Base-by-base conservation (phyloP, 2,329 filamentous ascomycete genomes). In the Aspergillus proliferans region DNA sequence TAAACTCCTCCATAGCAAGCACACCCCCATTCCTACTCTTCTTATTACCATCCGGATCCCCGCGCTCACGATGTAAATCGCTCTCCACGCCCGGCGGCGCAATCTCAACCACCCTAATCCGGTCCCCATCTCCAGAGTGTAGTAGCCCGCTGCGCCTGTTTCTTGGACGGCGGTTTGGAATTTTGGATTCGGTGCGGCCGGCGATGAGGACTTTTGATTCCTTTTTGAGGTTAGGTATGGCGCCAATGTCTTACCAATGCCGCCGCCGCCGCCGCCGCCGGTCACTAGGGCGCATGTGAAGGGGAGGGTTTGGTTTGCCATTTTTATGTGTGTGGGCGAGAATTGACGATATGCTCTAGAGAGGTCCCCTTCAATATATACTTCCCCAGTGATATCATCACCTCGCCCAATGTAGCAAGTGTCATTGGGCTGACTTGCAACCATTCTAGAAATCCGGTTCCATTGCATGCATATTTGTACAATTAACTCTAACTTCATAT, bases 31-130 rank as follows among this genome's bases (percentile, higher is more conserved):
- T 79, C n/a, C 78, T 75, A 5, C 74, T 64, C 65, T 81, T 82
- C 64, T 81, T 83, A 48, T 82, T 82, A 52, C 82, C 76, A 53
- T 81, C 73, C 1, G 79, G 78, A 55, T 82, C 71, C 42, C 71
- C 67, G 24, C 79, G 64, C 54, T 83, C 79, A 0, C 79, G 69
- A 59, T 83, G 78, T 34, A 83, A 56, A 53, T 80, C 75, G 3
- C 78, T 81, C 1, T 65, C 72, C 0, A 83, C 79, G 22, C 67
- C 75, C 3, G 79, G 79, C 43, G 79, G 80, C 41, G 71, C 78
- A 55, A 82, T 76, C 62, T 83, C 78, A 0, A 83, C 68, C 0
- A 82, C 75, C 9, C 65, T 69, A 28, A 82, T 64, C 1, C 67
- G 69, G 0, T 68, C 70, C 5, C n/a, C 14, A 10, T 18, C 41